Conservation (phyloP, 2,329 filamentous ascomycete species). For the Pseudopithomyces maydicus region DNA sequence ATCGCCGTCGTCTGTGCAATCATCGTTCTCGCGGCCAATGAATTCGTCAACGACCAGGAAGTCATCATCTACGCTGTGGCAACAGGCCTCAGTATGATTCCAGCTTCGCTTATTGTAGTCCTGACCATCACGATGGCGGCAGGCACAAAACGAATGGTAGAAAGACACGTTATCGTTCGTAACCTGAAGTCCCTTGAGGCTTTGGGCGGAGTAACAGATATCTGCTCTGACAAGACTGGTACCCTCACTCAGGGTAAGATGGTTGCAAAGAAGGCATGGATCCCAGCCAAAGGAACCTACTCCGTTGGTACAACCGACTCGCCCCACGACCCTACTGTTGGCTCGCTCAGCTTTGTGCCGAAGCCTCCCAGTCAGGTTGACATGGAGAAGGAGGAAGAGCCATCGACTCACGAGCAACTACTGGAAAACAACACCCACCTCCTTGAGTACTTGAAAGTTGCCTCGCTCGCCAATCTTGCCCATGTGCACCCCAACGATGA, state of each 20-base stretch:
- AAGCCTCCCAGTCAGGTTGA: conserved; percentile 33
- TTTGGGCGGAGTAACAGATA: conserved; percentile 44
- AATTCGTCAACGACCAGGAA: conserved; percentile 45
- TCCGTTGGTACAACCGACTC: conserved; percentile 42
- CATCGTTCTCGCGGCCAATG: conserved; percentile 48
- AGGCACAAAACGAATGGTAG: conserved; percentile 45
- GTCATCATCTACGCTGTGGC: conserved; percentile 48
- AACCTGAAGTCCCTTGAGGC: conserved; percentile 45
- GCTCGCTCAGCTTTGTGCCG: conserved; percentile 31
- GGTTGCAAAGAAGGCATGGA: conserved; percentile 45
- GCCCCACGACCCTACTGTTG: conserved; percentile 40
- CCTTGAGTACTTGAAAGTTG: conserved; percentile 41
- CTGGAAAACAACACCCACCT: conserved; percentile 30
- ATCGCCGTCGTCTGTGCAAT: conserved; percentile 46
- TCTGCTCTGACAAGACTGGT: conserved; percentile 60
- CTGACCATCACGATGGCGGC: conserved; percentile 48
- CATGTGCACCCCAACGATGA: conserved; percentile 52
- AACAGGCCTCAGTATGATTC: conserved; percentile 46
- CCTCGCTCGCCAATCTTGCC: conserved; percentile 56
- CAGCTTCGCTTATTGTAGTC: conserved; percentile 43
- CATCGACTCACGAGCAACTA: conserved; percentile 22
- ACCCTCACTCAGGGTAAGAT: conserved; percentile 46
- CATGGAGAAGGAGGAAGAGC: conserved; percentile 24
- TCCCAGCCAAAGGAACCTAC: conserved; percentile 44
- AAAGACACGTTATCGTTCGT: conserved; percentile 40